Percentiles rank a stretch among this genome's conserved stretches.
Evolutionary conservation across 2,329 filamentous ascomycete species (phyloP).

Genomic region (Penicillium sp.): DNA sequence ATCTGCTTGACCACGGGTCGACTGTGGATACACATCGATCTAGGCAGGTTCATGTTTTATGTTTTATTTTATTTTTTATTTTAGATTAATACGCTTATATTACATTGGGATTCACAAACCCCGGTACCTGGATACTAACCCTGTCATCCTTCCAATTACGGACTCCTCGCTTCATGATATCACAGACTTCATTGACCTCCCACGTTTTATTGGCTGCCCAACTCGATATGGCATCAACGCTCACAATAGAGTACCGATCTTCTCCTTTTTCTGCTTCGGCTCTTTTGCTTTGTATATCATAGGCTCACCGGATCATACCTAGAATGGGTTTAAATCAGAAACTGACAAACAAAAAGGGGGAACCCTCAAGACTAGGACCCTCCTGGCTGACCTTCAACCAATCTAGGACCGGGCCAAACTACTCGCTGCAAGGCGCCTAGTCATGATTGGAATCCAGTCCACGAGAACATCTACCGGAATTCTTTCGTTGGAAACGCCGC

Average conservation of each 20-base stretch:
- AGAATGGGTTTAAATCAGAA: background rate
- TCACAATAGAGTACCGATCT: conserved; percentile 12
- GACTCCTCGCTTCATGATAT: background rate
- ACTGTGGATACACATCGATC: conserved; percentile 25
- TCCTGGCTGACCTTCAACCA: conserved; percentile 11
- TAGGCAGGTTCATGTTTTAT: conserved; percentile 6
- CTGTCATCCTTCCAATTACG: too few species aligned
- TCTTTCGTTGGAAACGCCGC: background rate
- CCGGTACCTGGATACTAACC: conserved; percentile 2
- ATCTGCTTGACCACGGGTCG: conserved; percentile 24
- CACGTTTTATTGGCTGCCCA: conserved; percentile 11
- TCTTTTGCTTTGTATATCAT: background rate
- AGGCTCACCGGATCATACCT: background rate
- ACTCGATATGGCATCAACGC: conserved; percentile 20
- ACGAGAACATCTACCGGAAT: conserved; percentile 13
- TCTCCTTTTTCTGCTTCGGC: conserved; percentile 15
- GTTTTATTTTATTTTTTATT: background rate
- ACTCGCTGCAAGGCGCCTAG: conserved; percentile 24
- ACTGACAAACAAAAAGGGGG: conserved; percentile 3
- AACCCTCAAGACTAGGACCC: conserved; percentile 1
- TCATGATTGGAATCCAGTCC: conserved; percentile 26
- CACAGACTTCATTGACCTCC: conserved; percentile 12
- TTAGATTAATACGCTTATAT: background rate
- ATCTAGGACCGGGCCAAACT: conserved; percentile 11
- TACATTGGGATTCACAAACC: background rate